Evolutionary conservation across 257 asterid genomes (phyloP), one percentile per base, ranked within the genome.

Genomic region (Solanum rostratum): DNA sequence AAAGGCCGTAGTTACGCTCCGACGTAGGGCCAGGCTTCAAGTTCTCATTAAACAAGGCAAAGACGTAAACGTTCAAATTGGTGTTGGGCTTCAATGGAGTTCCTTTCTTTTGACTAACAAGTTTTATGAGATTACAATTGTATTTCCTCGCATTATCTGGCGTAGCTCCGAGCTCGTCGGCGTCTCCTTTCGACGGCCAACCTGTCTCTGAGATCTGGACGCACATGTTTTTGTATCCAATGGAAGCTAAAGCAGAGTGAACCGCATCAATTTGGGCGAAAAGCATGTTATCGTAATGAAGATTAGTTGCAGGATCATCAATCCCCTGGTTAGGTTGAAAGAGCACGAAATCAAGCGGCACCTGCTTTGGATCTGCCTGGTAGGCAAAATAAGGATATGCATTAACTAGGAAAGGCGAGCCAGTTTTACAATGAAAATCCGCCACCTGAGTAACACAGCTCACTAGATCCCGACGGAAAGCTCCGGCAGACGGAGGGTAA

Each of bases 161-260:
- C 33, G 94, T 89, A 1, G 99, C 98, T 5, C 99, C 98, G 33
- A 92, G 89, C 92, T 95, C 99, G 45, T 94, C 93, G 13, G 88
- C 82, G 88, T 95, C 99, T 15, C 99, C 99, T 10, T 91, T 92
- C 46, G 98, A 93, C 45, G 99, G 98, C 99, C 99, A 95, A 5
- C 99, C 99, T 0, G 99, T 94, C 71, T 95, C 99, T 24, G 99
- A 93, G 88, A 95, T 91, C 94, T 95, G 98, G 2, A 95, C 82
- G 41, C 93, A 85, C 19, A 93, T 92, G 52, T 93, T 91, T 85
- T 90, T 89, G 78, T 91, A 95, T 43, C 98, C 98, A 13, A 94
- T 83, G 71, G 87, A 86, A 81, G 91, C 95, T 79, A 94, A 55
- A 3, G 99, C 99, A 0, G 94, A 87, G 37, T 94, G 90, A 6